Evolutionary conservation across 805 yeast genomes (phyloP).

Genomic region (Sungouiella blattae): DNA sequence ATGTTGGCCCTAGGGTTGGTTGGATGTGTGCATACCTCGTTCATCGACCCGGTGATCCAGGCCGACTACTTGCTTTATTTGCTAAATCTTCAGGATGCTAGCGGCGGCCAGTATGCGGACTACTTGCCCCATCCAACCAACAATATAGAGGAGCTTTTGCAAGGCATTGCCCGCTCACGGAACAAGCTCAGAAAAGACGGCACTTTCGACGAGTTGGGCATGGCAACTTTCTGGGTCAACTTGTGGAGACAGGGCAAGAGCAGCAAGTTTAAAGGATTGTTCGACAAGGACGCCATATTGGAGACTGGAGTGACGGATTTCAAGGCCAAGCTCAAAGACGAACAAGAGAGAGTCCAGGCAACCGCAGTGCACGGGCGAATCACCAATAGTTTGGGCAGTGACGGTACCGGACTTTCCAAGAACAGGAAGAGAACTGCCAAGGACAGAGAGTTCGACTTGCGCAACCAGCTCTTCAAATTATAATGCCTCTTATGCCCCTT

Average conservation of each 20-base stretch:
- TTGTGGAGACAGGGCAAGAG: constrained; percentile 56
- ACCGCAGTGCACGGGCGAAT: constrained; percentile 29
- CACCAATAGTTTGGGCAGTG: constrained; percentile 35
- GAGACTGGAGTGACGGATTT: constrained; percentile 26
- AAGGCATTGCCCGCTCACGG: constrained; percentile 42
- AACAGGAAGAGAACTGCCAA: constrained; percentile 41
- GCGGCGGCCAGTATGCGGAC: constrained; percentile 42
- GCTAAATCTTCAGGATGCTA: constrained; percentile 59
- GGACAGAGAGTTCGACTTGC: constrained; percentile 39
- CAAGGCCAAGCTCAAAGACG: constrained; percentile 22
- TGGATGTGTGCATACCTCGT: constrained; percentile 66
- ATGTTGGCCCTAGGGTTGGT: constrained; percentile 73
- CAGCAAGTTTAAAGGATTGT: constrained; percentile 26
- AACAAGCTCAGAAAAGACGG: constrained; percentile 32
- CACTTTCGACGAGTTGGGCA: constrained; percentile 51
- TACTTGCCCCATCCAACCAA: constrained; percentile 67
- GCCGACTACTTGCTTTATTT: constrained; percentile 81
- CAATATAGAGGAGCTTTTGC: constrained; percentile 55
- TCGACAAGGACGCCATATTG: constrained; percentile 33
- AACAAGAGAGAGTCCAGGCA: constrained; percentile 24
- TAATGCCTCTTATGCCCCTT: too few species aligned
- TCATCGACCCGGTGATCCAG: constrained; percentile 79
- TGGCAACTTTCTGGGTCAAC: constrained; percentile 62
- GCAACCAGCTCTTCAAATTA: constrained; percentile 36
- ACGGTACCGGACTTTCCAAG: constrained; percentile 34